Evolutionary conservation across 2,329 filamentous ascomycete species (phyloP).

Genomic region (Didymella glomerata): DNA sequence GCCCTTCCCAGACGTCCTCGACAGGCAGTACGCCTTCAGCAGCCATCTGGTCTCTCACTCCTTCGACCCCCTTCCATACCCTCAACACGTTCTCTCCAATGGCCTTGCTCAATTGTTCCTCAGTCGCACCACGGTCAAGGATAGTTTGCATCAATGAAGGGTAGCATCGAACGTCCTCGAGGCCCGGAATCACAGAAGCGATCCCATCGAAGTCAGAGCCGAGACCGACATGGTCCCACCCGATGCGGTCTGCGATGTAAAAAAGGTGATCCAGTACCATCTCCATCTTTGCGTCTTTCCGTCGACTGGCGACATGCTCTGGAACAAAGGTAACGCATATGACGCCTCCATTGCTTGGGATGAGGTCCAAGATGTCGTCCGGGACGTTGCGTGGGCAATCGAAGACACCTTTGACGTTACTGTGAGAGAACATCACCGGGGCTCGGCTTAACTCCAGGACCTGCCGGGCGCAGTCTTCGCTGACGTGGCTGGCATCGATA

Average conservation of each 20-base stretch:
- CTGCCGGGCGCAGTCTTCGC: constrained; percentile 81
- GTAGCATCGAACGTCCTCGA: constrained; percentile 22
- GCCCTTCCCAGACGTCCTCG: constrained; percentile 10
- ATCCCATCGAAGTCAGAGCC: constrained; percentile 80
- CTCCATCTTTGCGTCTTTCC: constrained; percentile 66
- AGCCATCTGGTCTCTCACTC: constrained; percentile 8
- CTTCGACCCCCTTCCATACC: constrained; percentile 15
- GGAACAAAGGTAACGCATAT: constrained; percentile 92
- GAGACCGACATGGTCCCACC: constrained; percentile 85
- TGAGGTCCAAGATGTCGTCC: constrained; percentile 77
- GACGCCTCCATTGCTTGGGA: constrained; percentile 74
- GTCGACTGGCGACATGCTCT: constrained; percentile 68
- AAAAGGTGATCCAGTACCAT: constrained; percentile 77
- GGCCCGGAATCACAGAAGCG: not conserved
- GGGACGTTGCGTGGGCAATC: constrained; percentile 89
- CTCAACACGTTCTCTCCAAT: constrained; percentile 22
- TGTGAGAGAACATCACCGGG: constrained; percentile 19
- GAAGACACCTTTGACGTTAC: constrained; percentile 76
- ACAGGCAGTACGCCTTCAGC: constrained; percentile 4
- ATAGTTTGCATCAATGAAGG: constrained; percentile 7
- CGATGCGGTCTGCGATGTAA: constrained; percentile 81
- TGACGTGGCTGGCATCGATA: constrained; percentile 83
- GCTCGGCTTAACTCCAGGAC: constrained; percentile 62
- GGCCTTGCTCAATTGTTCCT: constrained; percentile 8
- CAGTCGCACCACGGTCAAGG: constrained; percentile 7